Evolutionary conservation across 352 stramenopile genomes (phyloP), one percentile per base, ranked within the genome.

Genomic region (Globisporangium paroecandrum): DNA sequence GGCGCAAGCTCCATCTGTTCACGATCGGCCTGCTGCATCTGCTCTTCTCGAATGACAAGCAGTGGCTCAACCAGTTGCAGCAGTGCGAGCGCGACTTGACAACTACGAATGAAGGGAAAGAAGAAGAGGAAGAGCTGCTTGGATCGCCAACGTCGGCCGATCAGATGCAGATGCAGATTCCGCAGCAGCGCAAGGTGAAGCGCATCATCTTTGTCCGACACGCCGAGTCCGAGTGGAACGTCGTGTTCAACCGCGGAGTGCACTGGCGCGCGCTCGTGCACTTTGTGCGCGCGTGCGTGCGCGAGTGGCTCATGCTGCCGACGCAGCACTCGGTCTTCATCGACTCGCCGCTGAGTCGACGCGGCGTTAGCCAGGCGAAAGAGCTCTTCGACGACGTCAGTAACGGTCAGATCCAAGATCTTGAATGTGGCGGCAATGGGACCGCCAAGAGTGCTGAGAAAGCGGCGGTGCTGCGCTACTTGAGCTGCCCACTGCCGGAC

Each of bases 211-310:
- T 96, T 68, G 76, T 96, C 25, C 83, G 89, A n/a, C 89, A 97
- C 55, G 87, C 82, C 36, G 89, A 97, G 74, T 95, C 86, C 53
- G 83, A 93, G 69, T 96, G 89, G 89, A 97, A 97, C 69, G 79
- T 89, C 58, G 74, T 95, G 43, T 97, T 97, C 63, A 97, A 97
- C 65, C 89, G 89, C 51, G 85, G 87, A 41, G 29, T 87, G 2
- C 79, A 77, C 65, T 75, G 77, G 53, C 69, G 72, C 10, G 76
- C 73, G n/a, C 51, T 85, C 7, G 62, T 81, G 58, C 72, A 67
- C 54, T 73, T 96, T 38, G 41, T 89, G 4, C 82, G 77, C 27
- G 77, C 88, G 0, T 66, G 93, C 6, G 69, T 77, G 38, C 75
- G 77, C 24, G 89, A 97, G 70, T 91, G 84, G 75, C 74, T 90